Evolutionary conservation across 179 eudicot genomes (phyloP), one percentile per base, ranked within the genome.

Genomic region (Gypsophila paniculata): DNA sequence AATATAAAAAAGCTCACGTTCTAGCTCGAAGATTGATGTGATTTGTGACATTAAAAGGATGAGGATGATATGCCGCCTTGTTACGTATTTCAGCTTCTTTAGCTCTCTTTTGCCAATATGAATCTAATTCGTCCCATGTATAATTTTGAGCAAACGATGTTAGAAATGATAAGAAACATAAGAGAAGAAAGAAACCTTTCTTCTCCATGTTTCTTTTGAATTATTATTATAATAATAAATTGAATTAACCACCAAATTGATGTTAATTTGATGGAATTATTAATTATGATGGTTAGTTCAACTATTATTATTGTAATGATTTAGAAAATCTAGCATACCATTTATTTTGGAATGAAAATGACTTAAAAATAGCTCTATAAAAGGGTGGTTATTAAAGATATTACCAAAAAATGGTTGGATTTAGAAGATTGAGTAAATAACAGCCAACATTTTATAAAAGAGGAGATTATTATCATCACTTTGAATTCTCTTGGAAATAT

Each of bases 31-130:
- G 22, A 75, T 82, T 86, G 39, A 88, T 72, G 21, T 76, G 76
- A 25, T 85, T 68, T 0, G 89, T 81, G 61, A 85, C 76, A 21
- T 74, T 77, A 14, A 66, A 82, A 26, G 96, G 96, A 0, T 90
- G 42, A 14, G 83, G 85, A 17, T 68, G 63, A 59, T 77, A 86
- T 5, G 89, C 84, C 0, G 69, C 75, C 9, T 61, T 32, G 44
- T 39, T 38, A 6, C 65, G 71, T 12, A 23, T 62, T 64, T 18
- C 67, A 9, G 88, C 86, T 21, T 74, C 77, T 13, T 38, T 42
- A 6, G 72, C 79, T 49, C 79, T 66, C 0, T 17, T 29, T 22
- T 61, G 8, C 84, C 85, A 83, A 38, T 80, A 78, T 0, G 19
- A 70, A 6, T 82, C 81, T 0, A 58, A 57, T 38, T 76, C 34